Base-by-base conservation (phyloP, 2,329 filamentous ascomycete genomes). In the Penicillium sp. region DNA sequence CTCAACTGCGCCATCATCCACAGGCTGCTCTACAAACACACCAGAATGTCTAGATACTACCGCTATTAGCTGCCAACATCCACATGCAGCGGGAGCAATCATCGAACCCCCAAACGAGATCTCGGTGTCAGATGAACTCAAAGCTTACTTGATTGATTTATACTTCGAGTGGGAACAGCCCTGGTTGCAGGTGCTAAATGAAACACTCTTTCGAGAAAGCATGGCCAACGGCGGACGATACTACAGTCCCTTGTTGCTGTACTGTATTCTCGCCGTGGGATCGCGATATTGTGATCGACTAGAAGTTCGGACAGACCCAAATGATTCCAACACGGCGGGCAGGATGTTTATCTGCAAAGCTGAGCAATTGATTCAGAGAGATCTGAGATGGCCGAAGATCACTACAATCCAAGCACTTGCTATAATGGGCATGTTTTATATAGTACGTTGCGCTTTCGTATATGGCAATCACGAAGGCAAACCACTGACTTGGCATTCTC, bases 141-240 rank as follows among this genome's bases (percentile, higher is more conserved):
- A 67, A 42, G 58, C 62, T 11, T 64, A 74, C 31, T 49, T 70
- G 8, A 64, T 75, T 8, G 66, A 71, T 23, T 46, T 73, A 1
- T 75, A 72, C 47, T 76, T 75, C 40, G 56, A 59, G 10, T 76
- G 72, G 67, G 70, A 75, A 19, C 67, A 72, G 11, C 72, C 73
- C 0, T 75, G 72, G 70, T 62, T 59, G 14, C 70, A 73, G n/a
- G 54, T 74, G 0, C 64, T 74, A 1, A 67, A 75, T 28, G 73
- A 76, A 37, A 49, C 39, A 5, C 57, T 75, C 0, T 76, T 75
- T 49, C 65, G 72, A 14, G 54, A 72, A 5, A 69, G 67, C 29
- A 56, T 63, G 51, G 52, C 51, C 3, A 49, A 16, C 18, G 53
- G 60, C 1, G 71, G 71, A 0, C 59, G 67, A 9, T 74, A 68